These are phyloP conservation scores for Ustilago shanxiensis DNA, from an alignment of 1,284 basidiomycete genomes.

Conservation along the genomic window DNA sequence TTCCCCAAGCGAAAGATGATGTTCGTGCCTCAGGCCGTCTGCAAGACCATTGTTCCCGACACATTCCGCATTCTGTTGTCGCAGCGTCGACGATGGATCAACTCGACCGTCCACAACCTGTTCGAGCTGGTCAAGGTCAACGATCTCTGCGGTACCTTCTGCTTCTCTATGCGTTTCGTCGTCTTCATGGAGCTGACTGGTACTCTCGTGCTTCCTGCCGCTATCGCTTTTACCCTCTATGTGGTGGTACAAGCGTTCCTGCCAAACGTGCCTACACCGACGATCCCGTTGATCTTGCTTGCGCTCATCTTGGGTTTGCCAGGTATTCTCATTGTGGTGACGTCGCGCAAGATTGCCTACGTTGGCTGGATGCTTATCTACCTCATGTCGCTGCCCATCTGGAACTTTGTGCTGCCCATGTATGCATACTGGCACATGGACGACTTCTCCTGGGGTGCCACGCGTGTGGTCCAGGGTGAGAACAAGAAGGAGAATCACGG, in stretches of 20 bases:
- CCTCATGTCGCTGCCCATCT: slow-evolving; percentile 71
- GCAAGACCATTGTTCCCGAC: slow-evolving; percentile 73
- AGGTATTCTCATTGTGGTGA: slow-evolving; percentile 72
- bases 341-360: slow-evolving; percentile 71
- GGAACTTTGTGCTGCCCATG: slow-evolving; percentile 71
- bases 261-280: slow-evolving; percentile 53
- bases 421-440: slow-evolving; percentile 72
- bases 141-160: slow-evolving; percentile 73
- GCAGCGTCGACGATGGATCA: slow-evolving; percentile 73
- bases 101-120: slow-evolving; percentile 73
- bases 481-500: slow-evolving; percentile 66
- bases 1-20: slow-evolving; percentile 73
- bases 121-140: slow-evolving; percentile 72
- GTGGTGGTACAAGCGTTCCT: slow-evolving; percentile 67
- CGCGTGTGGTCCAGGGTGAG: slow-evolving; percentile 70
- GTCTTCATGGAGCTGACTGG: slow-evolving; percentile 72
- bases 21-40: slow-evolving; percentile 72
- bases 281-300: slow-evolving; percentile 67
- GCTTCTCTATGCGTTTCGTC: slow-evolving; percentile 72
- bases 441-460: slow-evolving; percentile 72
- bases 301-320: slow-evolving; percentile 72
- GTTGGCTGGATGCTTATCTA: slow-evolving; percentile 73
- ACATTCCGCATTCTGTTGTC: slow-evolving; percentile 72
- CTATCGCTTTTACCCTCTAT: slow-evolving; percentile 72
- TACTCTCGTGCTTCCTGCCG: slow-evolving; percentile 72